Evolutionary conservation across 2,329 filamentous ascomycete genomes (phyloP).

Genomic region (Trichophaea hybrida): DNA sequence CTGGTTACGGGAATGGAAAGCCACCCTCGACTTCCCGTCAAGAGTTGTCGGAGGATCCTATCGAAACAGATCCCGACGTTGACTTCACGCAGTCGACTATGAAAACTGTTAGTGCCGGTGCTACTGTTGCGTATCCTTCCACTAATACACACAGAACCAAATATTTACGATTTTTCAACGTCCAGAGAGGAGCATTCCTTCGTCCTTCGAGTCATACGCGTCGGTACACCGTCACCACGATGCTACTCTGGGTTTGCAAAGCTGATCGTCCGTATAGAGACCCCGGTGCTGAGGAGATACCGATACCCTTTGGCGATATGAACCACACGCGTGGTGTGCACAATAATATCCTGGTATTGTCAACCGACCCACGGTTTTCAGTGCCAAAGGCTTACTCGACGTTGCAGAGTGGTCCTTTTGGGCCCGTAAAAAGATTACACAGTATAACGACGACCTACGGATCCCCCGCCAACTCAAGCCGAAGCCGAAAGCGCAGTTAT

Average conservation of each 20-base stretch:
- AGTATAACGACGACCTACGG: no score
- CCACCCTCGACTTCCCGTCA: background rate
- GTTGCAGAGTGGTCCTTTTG: no score
- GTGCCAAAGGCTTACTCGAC: no score
- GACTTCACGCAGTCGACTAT: background rate
- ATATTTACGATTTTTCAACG: background rate
- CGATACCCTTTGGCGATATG: background rate
- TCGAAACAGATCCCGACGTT: background rate
- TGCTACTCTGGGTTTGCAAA: background rate
- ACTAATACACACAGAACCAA: background rate
- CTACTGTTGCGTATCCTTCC: background rate
- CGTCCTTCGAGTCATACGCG: background rate
- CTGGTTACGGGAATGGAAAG: background rate
- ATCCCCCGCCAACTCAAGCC: no score
- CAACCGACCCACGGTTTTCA: no score
- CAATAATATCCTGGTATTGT: no score
- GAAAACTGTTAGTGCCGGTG: background rate
- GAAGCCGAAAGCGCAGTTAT: no score
- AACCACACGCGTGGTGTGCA: no score
- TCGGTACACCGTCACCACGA: background rate
- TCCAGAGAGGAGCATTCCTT: background rate
- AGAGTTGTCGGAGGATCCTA: slow-evolving; percentile 1
- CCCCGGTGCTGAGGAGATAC: background rate
- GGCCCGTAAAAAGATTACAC: no score
- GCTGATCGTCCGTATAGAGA: background rate